Evolutionary conservation across 305 asterid species (phyloP).

Genomic region (Fraxinus dipetala): DNA sequence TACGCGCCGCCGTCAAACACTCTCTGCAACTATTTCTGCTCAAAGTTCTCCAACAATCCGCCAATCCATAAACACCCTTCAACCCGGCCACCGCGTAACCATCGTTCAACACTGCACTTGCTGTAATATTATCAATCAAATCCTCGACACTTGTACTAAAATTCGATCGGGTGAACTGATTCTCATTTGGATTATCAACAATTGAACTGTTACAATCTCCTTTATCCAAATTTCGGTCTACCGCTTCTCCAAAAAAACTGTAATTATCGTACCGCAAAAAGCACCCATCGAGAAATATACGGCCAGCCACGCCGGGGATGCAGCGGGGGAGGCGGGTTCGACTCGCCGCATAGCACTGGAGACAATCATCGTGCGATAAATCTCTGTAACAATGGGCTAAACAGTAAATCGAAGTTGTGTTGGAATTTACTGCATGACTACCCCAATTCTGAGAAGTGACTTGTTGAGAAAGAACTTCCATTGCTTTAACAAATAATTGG

Average conservation of each 20-base stretch:
- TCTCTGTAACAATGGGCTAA: slow-evolving; percentile 65
- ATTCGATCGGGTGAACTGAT: slow-evolving; percentile 13
- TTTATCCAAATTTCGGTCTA: slow-evolving; percentile 35
- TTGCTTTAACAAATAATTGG: slow-evolving; percentile 44
- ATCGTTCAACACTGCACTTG: slow-evolving; percentile 35
- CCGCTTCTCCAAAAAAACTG: slow-evolving; percentile 49
- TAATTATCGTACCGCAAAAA: slow-evolving; percentile 66
- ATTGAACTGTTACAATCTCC: slow-evolving; percentile 50
- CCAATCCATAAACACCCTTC: slow-evolving; percentile 76
- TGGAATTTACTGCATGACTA: slow-evolving; percentile 14
- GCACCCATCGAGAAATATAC: slow-evolving; percentile 77
- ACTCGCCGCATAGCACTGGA: slow-evolving; percentile 71
- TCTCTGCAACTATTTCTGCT: slow-evolving; percentile 51
- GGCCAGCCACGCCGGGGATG: slow-evolving; percentile 52
- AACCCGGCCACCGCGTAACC: slow-evolving; percentile 47
- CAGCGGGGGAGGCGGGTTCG: slow-evolving; percentile 79
- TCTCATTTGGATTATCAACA: slow-evolving; percentile 15
- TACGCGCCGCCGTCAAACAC: slow-evolving; percentile 70
- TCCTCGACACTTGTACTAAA: slow-evolving; percentile 36
- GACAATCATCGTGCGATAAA: slow-evolving; percentile 65
- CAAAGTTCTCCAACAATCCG: slow-evolving; percentile 82
- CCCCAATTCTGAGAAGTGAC: slow-evolving; percentile 54
- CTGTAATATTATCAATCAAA: slow-evolving; percentile 45
- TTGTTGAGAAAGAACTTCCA: slow-evolving; percentile 55
- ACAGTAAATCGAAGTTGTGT: slow-evolving; percentile 37